Conservation (phyloP, 2,329 filamentous ascomycete genomes). For the Ophiosphaerella narmari region DNA sequence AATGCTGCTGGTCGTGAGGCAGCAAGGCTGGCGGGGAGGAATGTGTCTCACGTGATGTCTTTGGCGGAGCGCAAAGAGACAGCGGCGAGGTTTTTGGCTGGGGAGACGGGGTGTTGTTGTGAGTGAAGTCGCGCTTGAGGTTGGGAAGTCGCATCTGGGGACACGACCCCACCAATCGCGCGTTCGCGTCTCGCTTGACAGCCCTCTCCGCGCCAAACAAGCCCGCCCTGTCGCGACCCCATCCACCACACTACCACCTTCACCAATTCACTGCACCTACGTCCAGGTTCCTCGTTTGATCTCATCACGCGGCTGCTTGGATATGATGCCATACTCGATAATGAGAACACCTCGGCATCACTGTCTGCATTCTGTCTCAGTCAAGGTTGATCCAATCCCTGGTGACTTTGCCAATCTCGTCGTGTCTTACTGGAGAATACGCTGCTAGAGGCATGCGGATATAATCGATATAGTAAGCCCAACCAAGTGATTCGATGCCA, state of each 20-base stretch:
- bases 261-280: neutral
- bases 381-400: too few relatives aligned
- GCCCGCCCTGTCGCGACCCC: neutral
- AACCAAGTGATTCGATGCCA: too few relatives aligned
- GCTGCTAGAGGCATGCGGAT: too few relatives aligned
- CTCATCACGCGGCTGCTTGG: too few relatives aligned
- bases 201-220: neutral
- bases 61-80: slow-evolving; percentile 1
- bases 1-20: neutral
- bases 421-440: too few relatives aligned
- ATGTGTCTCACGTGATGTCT: slow-evolving; percentile 6
- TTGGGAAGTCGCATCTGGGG: slow-evolving; percentile 19
- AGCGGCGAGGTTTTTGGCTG: slow-evolving; percentile 5
- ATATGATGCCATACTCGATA: too few relatives aligned
- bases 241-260: neutral
- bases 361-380: too few relatives aligned
- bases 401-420: too few relatives aligned
- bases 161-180: neutral
- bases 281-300: too few relatives aligned
- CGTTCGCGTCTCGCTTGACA: slow-evolving; percentile 10
- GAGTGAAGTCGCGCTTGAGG: slow-evolving; percentile 24
- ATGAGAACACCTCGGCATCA: too few relatives aligned
- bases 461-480: too few relatives aligned
- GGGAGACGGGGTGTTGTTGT: slow-evolving; percentile 16
- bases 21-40: slow-evolving; percentile 2